Percentiles rank a stretch among this genome's conserved stretches.
Conservation (phyloP, 2,329 filamentous ascomycete species). For the Fusarium veterinarium region DNA sequence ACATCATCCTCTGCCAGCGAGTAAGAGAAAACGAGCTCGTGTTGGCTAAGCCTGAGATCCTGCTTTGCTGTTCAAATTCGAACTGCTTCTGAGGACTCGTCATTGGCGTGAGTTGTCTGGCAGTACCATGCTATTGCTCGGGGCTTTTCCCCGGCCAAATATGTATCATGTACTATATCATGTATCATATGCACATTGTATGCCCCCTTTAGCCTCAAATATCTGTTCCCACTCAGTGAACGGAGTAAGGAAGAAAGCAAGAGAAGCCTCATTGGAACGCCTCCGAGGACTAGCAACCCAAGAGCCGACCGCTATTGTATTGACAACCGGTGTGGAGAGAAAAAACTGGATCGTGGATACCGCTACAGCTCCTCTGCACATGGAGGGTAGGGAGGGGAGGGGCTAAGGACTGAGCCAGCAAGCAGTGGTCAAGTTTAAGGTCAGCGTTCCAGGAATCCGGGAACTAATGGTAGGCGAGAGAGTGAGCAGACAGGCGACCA, state of each 20-base stretch:
- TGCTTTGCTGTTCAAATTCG: slow-evolving; percentile 14
- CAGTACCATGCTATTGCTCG: slow-evolving; percentile 14
- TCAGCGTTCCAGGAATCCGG: slow-evolving; percentile 41
- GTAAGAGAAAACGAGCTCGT: slow-evolving; percentile 1
- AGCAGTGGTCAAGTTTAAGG: slow-evolving; percentile 26
- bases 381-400: slow-evolving; percentile 17
- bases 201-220: slow-evolving; percentile 29
- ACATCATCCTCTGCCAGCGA: background rate
- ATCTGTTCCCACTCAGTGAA: slow-evolving; percentile 14
- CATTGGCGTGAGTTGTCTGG: slow-evolving; percentile 20
- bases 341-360: slow-evolving; percentile 31
- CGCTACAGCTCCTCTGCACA: slow-evolving; percentile 11
- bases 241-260: slow-evolving; percentile 4
- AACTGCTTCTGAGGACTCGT: slow-evolving; percentile 12
- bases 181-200: slow-evolving; percentile 26
- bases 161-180: slow-evolving; percentile 16
- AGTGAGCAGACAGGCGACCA: slow-evolving; percentile 13
- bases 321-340: slow-evolving; percentile 37
- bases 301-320: slow-evolving; percentile 38
- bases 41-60: background rate
- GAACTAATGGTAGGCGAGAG: slow-evolving; percentile 45
- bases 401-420: slow-evolving; percentile 18
- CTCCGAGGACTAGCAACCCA: slow-evolving; percentile 16
- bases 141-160: slow-evolving; percentile 19
- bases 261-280: slow-evolving; percentile 31